Percentiles rank a stretch among this genome's conserved stretches.
Conservation (phyloP, 805 yeast genomes). For the Diddensiella caesifluorescens region DNA sequence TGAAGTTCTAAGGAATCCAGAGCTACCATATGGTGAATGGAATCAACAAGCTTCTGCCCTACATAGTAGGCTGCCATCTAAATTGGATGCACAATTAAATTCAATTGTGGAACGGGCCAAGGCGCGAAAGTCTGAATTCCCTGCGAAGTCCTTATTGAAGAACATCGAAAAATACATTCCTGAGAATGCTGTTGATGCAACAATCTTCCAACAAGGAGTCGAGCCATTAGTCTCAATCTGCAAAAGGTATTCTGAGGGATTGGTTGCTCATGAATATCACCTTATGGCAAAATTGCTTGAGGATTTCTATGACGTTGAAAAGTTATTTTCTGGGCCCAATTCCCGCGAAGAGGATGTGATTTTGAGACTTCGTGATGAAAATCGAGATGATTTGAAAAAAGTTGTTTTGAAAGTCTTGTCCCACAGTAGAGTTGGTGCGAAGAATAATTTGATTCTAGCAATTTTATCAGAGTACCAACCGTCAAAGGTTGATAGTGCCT, state of each 20-base stretch:
- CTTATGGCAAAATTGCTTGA: slow-evolving; percentile 65
- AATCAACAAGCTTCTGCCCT: slow-evolving; percentile 75
- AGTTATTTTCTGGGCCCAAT: slow-evolving; percentile 68
- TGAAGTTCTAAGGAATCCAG: slow-evolving; percentile 67
- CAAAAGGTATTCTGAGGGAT: slow-evolving; percentile 63
- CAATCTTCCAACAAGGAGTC: slow-evolving; percentile 50
- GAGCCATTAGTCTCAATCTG: slow-evolving; percentile 74
- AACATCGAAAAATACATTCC: slow-evolving; percentile 62
- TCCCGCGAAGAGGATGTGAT: slow-evolving; percentile 85
- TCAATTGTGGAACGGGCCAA: slow-evolving; percentile 61
- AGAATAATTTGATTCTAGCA: slow-evolving; percentile 83
- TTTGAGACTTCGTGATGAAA: slow-evolving; percentile 79
- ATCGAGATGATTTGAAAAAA: slow-evolving; percentile 65
- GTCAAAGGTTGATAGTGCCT: slow-evolving; percentile 63
- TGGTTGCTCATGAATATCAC: slow-evolving; percentile 75
- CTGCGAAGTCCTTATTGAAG: slow-evolving; percentile 78
- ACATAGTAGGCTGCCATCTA: slow-evolving; percentile 81
- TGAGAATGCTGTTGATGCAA: slow-evolving; percentile 39
- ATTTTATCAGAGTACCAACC: slow-evolving; percentile 80
- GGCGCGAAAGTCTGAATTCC: slow-evolving; percentile 77
- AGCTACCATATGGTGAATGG: slow-evolving; percentile 95
- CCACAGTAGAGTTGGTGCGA: slow-evolving; percentile 89
- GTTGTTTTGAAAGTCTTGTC: slow-evolving; percentile 76
- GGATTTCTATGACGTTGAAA: slow-evolving; percentile 74
- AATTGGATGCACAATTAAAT: slow-evolving; percentile 63